Evolutionary conservation across 345 rosid species (phyloP), one percentile per base, ranked within the genome.

Genomic region (Salix brachista): DNA sequence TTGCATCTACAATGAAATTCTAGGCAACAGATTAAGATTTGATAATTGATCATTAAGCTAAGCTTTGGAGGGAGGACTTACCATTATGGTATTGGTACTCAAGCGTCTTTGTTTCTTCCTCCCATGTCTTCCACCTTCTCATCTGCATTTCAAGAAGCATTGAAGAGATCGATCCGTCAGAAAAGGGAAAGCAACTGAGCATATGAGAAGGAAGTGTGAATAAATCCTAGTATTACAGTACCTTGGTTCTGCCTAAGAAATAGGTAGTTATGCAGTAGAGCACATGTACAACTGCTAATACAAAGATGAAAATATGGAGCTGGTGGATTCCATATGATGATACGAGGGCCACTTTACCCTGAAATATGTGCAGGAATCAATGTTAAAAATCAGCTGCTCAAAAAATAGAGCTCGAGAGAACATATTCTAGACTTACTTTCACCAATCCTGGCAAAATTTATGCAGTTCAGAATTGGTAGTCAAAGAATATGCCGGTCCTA

Each of bases 111-210:
- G 99, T 91, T 80, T 91, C 99, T 64, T 66, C 71, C 80, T 95
- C 99, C 99, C 99, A 95, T 8, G 77, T 74, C 83, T 84, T 89
- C 99, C 99, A 95, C 85, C 76, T 95, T 79, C 88, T 91, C 96
- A 91, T 95, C 99, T 95, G 85, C 75, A 81, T 71, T 62, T 30
- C 72, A 78, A 66, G 42, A n/a, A 70, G 26, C 32, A 69, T 78
- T 65, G 44, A 48, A 46, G 41, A 30, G 34, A 54, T 3, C n/a
- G 4, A 8, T 30, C 42, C 17, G 42, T 69, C 68, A 50, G 23
- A 21, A 28, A 58, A 26, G 61, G 28, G 4, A n/a, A n/a, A 48
- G 13, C 18, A 41, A 8, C 64, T 18, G 37, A 26, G 52, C 23
- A 44, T 62, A 10, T 6, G 50, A 67, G 69, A 62, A 4, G 44